Percentiles rank a stretch among this genome's conserved stretches.
Evolutionary conservation across 495 filamentous ascomycete genomes (phyloP).

Genomic region (Tuber microsphaerosporum): DNA sequence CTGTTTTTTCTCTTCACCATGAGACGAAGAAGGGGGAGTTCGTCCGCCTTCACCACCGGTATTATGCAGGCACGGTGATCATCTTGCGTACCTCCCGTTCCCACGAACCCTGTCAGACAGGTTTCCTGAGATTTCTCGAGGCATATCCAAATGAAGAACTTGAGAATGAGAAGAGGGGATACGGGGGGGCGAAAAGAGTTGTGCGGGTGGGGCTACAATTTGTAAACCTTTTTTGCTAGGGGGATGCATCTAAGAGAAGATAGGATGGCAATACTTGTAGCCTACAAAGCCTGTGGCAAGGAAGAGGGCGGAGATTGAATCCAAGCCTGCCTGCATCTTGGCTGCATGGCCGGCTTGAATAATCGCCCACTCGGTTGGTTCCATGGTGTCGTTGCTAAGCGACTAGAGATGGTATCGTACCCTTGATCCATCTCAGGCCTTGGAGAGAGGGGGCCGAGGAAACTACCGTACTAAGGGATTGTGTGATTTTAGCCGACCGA

Average conservation of each 20-base stretch:
- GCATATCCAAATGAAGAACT: background rate
- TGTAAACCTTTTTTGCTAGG: background rate
- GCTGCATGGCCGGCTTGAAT: constrained; percentile 29
- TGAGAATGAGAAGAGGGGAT: background rate
- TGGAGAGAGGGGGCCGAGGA: background rate
- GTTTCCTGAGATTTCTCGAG: background rate
- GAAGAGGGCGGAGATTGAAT: constrained; percentile 22
- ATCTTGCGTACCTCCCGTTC: constrained; percentile 23
- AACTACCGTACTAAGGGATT: background rate
- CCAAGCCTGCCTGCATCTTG: constrained; percentile 25
- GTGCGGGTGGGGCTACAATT: background rate
- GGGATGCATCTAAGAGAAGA: background rate
- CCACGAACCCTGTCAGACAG: constrained; percentile 16
- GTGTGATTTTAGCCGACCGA: background rate
- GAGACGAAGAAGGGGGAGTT: constrained; percentile 14
- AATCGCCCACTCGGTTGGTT: constrained; percentile 4
- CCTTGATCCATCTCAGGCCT: background rate
- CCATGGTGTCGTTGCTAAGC: constrained; percentile 2
- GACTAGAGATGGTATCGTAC: background rate
- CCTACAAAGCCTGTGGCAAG: background rate
- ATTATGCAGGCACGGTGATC: constrained; percentile 37
- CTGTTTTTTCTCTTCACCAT: background rate
- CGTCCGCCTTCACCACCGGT: constrained; percentile 21
- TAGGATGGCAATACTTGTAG: background rate
- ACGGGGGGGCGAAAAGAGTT: background rate